Conservation (phyloP, 176 grass and related monocot species). For the Leersia perrieri region DNA sequence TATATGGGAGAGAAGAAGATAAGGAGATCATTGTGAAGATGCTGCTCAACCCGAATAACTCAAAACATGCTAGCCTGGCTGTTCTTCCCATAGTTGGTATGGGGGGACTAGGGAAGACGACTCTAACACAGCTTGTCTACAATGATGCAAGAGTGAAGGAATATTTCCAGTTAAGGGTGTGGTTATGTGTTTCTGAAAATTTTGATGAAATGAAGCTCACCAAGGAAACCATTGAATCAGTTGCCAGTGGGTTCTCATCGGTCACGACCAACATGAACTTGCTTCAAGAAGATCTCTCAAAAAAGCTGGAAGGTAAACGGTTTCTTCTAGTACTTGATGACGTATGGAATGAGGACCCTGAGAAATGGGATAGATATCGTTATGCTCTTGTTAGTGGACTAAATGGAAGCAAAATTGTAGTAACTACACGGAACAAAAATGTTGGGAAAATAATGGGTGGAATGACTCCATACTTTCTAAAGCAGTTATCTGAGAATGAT, state of each 20-base stretch:
- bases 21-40: slow-evolving; percentile 55
- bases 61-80: background rate
- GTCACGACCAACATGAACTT: slow-evolving; percentile 58
- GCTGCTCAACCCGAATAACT: slow-evolving; percentile 30
- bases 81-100: slow-evolving; percentile 80
- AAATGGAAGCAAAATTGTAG: slow-evolving; percentile 62
- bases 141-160: slow-evolving; percentile 67
- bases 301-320: slow-evolving; percentile 50
- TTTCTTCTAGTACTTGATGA: slow-evolving; percentile 88
- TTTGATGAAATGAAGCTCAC: slow-evolving; percentile 76
- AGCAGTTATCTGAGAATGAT: slow-evolving; percentile 58
- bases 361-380: slow-evolving; percentile 60
- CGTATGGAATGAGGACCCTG: slow-evolving; percentile 73
- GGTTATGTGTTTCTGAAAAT: slow-evolving; percentile 71
- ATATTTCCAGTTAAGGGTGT: slow-evolving; percentile 61
- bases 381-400: slow-evolving; percentile 40
- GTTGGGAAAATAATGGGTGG: slow-evolving; percentile 58
- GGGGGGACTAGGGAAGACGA: slow-evolving; percentile 79
- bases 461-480: slow-evolving; percentile 41
- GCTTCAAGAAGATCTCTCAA: slow-evolving; percentile 68
- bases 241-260: slow-evolving; percentile 28
- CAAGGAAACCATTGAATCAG: slow-evolving; percentile 67
- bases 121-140: slow-evolving; percentile 63
- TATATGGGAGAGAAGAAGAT: slow-evolving; percentile 73
- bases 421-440: slow-evolving; percentile 63